phyloP scores from a whole-genome alignment of 2,329 filamentous ascomycete genomes.

The Trichophyton simii region DNA sequence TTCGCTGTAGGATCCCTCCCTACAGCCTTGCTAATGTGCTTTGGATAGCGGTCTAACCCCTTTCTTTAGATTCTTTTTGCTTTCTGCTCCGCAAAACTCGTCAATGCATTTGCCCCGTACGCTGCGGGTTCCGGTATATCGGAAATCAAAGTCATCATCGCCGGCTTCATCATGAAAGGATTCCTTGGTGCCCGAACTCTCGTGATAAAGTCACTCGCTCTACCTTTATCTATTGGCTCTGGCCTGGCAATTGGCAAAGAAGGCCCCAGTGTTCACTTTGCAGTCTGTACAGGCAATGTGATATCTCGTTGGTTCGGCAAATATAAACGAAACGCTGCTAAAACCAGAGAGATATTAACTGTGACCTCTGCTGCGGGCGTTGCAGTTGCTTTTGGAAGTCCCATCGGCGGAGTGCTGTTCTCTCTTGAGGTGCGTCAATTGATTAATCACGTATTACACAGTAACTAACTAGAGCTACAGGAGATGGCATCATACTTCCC shows the following conservation, averaged over 20 bases:
- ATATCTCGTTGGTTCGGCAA: slow-evolving; percentile 88
- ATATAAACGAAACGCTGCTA: slow-evolving; percentile 81
- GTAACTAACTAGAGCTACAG: slow-evolving; percentile 20
- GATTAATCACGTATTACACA: not conserved
- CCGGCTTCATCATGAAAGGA: slow-evolving; percentile 97
- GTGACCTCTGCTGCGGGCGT: slow-evolving; percentile 91
- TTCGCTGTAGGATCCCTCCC: slow-evolving; percentile 51
- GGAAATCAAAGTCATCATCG: slow-evolving; percentile 98
- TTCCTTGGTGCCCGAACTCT: slow-evolving; percentile 88
- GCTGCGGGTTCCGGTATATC: slow-evolving; percentile 94
- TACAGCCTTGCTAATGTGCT: not conserved
- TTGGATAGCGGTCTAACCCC: not conserved
- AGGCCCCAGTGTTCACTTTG: slow-evolving; percentile 96
- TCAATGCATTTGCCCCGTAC: slow-evolving; percentile 87
- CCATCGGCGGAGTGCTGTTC: slow-evolving; percentile 92
- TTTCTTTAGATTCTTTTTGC: slow-evolving; percentile 57
- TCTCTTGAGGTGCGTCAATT: slow-evolving; percentile 55
- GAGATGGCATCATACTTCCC: slow-evolving; percentile 97
- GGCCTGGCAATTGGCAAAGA: slow-evolving; percentile 94
- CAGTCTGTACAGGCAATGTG: slow-evolving; percentile 93
- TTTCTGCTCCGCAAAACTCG: slow-evolving; percentile 66
- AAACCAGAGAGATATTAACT: slow-evolving; percentile 87
- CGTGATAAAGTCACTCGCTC: slow-evolving; percentile 80
- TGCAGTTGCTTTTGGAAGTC: slow-evolving; percentile 91
- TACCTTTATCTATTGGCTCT: slow-evolving; percentile 86